Evolutionary conservation across 176 grass and related monocot genomes (phyloP).

Genomic region (Zoysia pacifica): DNA sequence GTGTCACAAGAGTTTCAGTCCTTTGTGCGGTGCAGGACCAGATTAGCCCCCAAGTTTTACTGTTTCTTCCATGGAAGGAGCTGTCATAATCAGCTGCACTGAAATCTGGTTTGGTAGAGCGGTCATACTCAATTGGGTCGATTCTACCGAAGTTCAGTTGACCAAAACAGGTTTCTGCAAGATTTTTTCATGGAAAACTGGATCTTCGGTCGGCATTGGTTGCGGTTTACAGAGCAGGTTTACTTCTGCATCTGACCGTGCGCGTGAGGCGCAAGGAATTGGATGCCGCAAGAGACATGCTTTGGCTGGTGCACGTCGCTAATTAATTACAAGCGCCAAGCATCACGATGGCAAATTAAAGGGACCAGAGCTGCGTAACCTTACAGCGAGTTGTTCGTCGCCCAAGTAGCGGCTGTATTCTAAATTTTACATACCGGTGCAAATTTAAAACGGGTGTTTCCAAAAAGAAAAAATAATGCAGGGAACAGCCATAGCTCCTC

Average conservation of each 20-base stretch:
- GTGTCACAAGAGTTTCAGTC: slow-evolving; percentile 8
- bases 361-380: too few relatives aligned
- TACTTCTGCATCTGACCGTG: background rate
- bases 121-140: background rate
- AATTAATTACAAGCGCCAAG: slow-evolving; percentile 37
- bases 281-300: background rate
- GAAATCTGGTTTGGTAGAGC: background rate
- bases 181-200: slow-evolving; percentile 5
- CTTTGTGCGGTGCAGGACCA: slow-evolving; percentile 9
- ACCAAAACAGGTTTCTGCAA: background rate
- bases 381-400: too few relatives aligned
- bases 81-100: background rate
- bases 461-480: background rate
- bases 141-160: background rate
- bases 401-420: background rate
- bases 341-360: background rate
- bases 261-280: slow-evolving; percentile 16
- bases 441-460: background rate
- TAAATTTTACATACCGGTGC: background rate
- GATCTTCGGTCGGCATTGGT: slow-evolving; percentile 20
- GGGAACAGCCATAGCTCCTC: background rate
- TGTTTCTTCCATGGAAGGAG: background rate
- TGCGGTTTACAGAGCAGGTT: slow-evolving; percentile 16
- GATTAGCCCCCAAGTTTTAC: background rate
- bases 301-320: slow-evolving; percentile 22